phyloP scores from a whole-genome alignment of 2,329 filamentous ascomycete species.

The Claviceps pazoutovae region DNA sequence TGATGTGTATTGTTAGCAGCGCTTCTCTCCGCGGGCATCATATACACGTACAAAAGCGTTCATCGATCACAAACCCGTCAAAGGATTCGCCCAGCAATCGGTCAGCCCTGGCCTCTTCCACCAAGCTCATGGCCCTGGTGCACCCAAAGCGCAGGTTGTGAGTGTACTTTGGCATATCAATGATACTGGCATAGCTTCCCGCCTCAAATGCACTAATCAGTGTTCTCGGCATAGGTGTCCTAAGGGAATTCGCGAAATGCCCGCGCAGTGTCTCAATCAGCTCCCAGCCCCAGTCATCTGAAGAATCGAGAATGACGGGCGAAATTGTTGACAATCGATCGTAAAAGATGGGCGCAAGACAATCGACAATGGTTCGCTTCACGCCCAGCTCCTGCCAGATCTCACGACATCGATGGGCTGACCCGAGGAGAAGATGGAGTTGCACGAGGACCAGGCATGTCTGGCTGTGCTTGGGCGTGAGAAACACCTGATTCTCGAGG shows the following conservation, averaged over 20 bases:
- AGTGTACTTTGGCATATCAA: slow-evolving; percentile 31
- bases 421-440: slow-evolving; percentile 37
- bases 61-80: slow-evolving; percentile 28
- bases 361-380: slow-evolving; percentile 44
- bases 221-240: slow-evolving; percentile 28
- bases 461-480: slow-evolving; percentile 30
- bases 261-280: slow-evolving; percentile 28
- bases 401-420: slow-evolving; percentile 29
- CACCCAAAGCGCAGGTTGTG: slow-evolving; percentile 33
- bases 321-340: slow-evolving; percentile 40
- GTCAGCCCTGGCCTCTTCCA: slow-evolving; percentile 35
- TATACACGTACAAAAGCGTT: slow-evolving; percentile 30
- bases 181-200: slow-evolving; percentile 36
- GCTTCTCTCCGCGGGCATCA: slow-evolving; percentile 14
- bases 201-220: slow-evolving; percentile 34
- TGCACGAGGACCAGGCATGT: slow-evolving; percentile 37
- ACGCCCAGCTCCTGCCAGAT: slow-evolving; percentile 38
- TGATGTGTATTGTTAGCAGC: slow-evolving; percentile 31
- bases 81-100: slow-evolving; percentile 27
- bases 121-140: slow-evolving; percentile 35
- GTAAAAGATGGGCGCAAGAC: slow-evolving; percentile 38
- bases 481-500: slow-evolving; percentile 34
- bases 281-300: slow-evolving; percentile 19
- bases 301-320: slow-evolving; percentile 23
- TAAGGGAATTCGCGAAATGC: slow-evolving; percentile 33